Evolutionary conservation across 2,329 filamentous ascomycete species (phyloP).

Genomic region (Coniosporium uncinatum): DNA sequence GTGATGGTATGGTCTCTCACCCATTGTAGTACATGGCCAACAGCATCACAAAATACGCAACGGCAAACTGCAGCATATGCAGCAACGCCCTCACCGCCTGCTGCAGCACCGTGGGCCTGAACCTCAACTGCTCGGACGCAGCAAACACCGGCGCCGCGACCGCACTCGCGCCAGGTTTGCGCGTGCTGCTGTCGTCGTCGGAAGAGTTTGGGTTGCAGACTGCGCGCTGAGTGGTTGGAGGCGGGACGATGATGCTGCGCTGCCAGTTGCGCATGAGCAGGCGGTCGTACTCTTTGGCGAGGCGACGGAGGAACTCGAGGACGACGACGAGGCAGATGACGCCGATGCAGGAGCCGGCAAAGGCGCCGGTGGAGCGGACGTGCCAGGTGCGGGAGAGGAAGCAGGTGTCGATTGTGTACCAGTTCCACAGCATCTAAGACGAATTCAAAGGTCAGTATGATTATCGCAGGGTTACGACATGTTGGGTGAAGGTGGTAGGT

Average conservation of each 20-base stretch:
- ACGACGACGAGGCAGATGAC: slow-evolving; percentile 67
- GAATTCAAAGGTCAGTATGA: no score
- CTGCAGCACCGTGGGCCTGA: slow-evolving; percentile 54
- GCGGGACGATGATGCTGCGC: slow-evolving; percentile 15
- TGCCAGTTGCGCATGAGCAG: slow-evolving; percentile 52
- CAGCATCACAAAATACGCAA: slow-evolving; percentile 79
- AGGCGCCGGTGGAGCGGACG: slow-evolving; percentile 63
- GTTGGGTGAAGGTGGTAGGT: slow-evolving; percentile 1
- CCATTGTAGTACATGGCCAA: slow-evolving; percentile 59
- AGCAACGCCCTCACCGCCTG: slow-evolving; percentile 61
- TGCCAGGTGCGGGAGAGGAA: slow-evolving; percentile 69
- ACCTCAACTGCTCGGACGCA: slow-evolving; percentile 5
- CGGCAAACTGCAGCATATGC: slow-evolving; percentile 65
- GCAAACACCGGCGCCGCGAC: background rate
- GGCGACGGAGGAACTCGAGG: slow-evolving; percentile 68
- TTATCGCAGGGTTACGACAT: slow-evolving; percentile 8
- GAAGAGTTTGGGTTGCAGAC: slow-evolving; percentile 16
- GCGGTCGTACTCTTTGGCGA: slow-evolving; percentile 67
- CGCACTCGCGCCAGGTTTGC: background rate
- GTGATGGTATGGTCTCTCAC: no score
- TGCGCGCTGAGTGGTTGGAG: no score
- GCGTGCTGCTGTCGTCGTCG: slow-evolving; percentile 3
- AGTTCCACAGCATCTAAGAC: slow-evolving; percentile 75
- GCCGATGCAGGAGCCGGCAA: slow-evolving; percentile 76
- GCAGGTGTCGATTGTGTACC: slow-evolving; percentile 66